Evolutionary conservation across 768 basidiomycete genomes (phyloP).

Genomic region (Boletus bicolor): DNA sequence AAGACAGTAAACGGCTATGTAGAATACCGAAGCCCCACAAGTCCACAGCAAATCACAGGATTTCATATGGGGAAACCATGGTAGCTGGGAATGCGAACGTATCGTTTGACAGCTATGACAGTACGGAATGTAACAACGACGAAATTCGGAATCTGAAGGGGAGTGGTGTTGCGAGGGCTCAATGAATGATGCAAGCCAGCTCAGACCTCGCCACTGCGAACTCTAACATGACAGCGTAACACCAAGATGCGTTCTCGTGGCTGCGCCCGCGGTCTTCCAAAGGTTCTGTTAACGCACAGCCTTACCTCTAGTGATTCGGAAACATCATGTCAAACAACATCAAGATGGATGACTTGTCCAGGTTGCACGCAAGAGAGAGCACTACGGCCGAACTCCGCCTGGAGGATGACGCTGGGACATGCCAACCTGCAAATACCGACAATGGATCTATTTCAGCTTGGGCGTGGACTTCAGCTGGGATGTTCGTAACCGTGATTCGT

Average conservation of each 20-base stretch:
- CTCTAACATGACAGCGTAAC: no score
- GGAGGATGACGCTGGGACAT: constrained; percentile 1
- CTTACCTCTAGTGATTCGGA: background rate
- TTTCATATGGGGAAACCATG: background rate
- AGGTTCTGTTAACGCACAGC: background rate
- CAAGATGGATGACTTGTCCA: constrained; percentile 41
- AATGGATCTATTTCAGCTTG: constrained; percentile 34
- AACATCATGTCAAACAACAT: constrained; percentile 33
- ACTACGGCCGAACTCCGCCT: constrained; percentile 11
- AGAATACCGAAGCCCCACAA: background rate
- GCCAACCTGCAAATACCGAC: constrained; percentile 3
- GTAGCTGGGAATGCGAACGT: background rate
- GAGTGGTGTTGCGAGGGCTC: no score
- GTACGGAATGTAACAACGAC: background rate
- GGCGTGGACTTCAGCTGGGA: constrained; percentile 36
- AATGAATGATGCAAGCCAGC: background rate
- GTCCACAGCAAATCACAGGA: background rate
- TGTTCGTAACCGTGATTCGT: constrained; percentile 24
- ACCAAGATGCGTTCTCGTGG: background rate
- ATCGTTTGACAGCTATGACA: background rate
- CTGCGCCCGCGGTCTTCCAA: background rate
- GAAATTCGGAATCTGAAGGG: no score
- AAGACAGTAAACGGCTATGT: no score
- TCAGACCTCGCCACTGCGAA: background rate
- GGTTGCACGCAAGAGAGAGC: background rate